Base-by-base conservation (phyloP, 805 yeast genomes). In the Hanseniaspora mollemarum region DNA sequence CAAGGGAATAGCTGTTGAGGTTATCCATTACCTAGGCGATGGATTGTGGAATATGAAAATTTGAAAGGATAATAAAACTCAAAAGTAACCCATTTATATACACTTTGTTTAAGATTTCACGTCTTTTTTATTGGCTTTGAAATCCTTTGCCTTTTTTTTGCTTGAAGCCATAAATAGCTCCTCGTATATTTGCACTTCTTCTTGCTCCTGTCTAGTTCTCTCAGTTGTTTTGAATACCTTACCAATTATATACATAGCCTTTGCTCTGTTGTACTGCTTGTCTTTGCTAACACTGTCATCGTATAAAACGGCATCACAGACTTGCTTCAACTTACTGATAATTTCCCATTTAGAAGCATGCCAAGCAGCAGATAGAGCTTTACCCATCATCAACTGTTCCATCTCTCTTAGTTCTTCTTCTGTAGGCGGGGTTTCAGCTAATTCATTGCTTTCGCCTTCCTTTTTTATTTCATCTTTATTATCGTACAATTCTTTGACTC, bases 1-100 rank as follows among this genome's bases (percentile, higher is more conserved):
- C 64, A 88, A 88, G 66, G 95, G 94, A 40, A 80, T 84, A 54
- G 96, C 96, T 61, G 78, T 90, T 52, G 95, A 87, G 61, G 69
- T 87, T 60, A 67, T 83, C 54, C 88, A 84, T 59, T 80, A 83
- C 62, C 69, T 88, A 58, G 95, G 95, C 42, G 97, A 88, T 67
- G 95, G 95, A 4, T 71, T 88, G 58, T 84, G 92, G 92, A 70
- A 71, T 55, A 75, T 80, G 59, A 66, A 69, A 38, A 72, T 74
- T 43, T 80, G 74, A 46, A 56, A 43, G n/a, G n/a, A n/a, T n/a
- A n/a, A n/a, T n/a, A n/a, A n/a, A n/a, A n/a, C n/a, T n/a, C 25
- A 29, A 21, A 44, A 26, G 26, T 29, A 29, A 18, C 5, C 4
- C 7, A 7, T 16, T 26, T 28, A 39, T 39, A 39, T 19, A 6